phyloP scores from a whole-genome alignment of 345 rosid genomes.

The Lenwebbia sp. region DNA sequence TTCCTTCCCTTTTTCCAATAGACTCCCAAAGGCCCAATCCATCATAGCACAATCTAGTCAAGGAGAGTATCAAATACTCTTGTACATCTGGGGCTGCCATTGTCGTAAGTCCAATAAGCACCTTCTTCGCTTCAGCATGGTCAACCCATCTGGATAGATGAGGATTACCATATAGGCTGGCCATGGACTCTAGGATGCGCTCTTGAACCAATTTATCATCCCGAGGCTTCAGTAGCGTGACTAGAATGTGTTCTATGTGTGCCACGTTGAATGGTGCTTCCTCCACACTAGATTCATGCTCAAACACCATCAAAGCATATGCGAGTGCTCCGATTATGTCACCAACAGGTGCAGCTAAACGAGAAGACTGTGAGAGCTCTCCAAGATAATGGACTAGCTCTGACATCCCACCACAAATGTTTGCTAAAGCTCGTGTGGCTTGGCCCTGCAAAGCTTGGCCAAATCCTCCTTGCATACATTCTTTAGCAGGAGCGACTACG shows the following conservation, averaged over 20 bases:
- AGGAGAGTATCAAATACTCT: slow-evolving; percentile 49
- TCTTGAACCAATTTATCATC: slow-evolving; percentile 63
- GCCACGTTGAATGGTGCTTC: slow-evolving; percentile 51
- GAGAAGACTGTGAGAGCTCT: slow-evolving; percentile 55
- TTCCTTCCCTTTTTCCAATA: slow-evolving; percentile 73
- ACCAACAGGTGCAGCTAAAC: slow-evolving; percentile 62
- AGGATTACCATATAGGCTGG: slow-evolving; percentile 69
- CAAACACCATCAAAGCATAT: slow-evolving; percentile 63
- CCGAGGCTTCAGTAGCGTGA: slow-evolving; percentile 53
- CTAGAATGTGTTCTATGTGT: slow-evolving; percentile 47
- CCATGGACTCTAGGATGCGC: slow-evolving; percentile 86
- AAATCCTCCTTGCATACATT: slow-evolving; percentile 53
- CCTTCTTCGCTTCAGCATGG: slow-evolving; percentile 75
- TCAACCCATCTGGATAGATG: slow-evolving; percentile 38
- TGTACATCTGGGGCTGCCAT: slow-evolving; percentile 60
- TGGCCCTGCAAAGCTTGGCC: slow-evolving; percentile 49
- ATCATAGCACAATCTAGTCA: slow-evolving; percentile 47
- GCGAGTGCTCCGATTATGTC: slow-evolving; percentile 83
- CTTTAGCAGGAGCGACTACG: slow-evolving; percentile 80
- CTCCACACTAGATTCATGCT: slow-evolving; percentile 29
- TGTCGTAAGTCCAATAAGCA: slow-evolving; percentile 67
- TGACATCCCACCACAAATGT: slow-evolving; percentile 71
- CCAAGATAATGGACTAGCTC: slow-evolving; percentile 57
- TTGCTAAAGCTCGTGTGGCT: slow-evolving; percentile 70
- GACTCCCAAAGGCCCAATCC: slow-evolving; percentile 67